A percentile compares a stretch with the other conserved stretches of the same genome.
Evolutionary conservation across 345 rosid genomes (phyloP).

Genomic region (Limnanthes douglasii): DNA sequence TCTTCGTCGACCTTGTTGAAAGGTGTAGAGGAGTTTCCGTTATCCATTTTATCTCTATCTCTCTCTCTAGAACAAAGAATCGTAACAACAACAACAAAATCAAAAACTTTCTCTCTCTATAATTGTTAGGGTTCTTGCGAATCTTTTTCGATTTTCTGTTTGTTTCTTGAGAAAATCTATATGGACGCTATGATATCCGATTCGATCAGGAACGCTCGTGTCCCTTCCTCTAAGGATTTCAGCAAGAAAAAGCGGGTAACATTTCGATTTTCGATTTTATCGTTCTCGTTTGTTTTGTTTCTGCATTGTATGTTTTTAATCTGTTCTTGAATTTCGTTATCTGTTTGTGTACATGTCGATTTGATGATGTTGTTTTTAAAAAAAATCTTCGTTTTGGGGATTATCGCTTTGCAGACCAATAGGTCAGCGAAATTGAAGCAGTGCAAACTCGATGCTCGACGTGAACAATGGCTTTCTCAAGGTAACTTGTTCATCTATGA

Average conservation of each 20-base stretch:
- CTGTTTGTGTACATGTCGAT: background rate
- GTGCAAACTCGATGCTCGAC: conserved; percentile 85
- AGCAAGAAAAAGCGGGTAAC: conserved; percentile 70
- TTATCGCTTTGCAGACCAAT: conserved; percentile 35
- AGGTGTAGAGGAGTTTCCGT: conserved; percentile 66
- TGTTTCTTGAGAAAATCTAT: conserved; percentile 1
- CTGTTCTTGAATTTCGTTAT: background rate
- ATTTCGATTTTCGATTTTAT: background rate
- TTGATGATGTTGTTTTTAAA: background rate
- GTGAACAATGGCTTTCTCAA: conserved; percentile 98
- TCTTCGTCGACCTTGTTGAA: conserved; percentile 14
- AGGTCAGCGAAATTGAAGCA: conserved; percentile 91
- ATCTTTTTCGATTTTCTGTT: conserved; percentile 6
- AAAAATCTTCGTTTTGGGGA: conserved; percentile 1
- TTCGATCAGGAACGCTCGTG: conserved; percentile 36
- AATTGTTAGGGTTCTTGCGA: conserved; percentile 41
- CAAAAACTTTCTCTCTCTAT: conserved; percentile 11
- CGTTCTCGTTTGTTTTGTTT: background rate
- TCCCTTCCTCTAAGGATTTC: conserved; percentile 39
- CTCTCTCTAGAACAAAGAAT: conserved; percentile 14
- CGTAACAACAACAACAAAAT: conserved; percentile 3
- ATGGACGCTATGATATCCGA: conserved; percentile 43
- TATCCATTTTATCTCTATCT: conserved; percentile 24
- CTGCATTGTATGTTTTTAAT: background rate
- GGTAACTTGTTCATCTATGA: conserved; percentile 17